Evolutionary conservation across 495 filamentous ascomycete species (phyloP).

Genomic region (Lasiosphaeriaceae sp.): DNA sequence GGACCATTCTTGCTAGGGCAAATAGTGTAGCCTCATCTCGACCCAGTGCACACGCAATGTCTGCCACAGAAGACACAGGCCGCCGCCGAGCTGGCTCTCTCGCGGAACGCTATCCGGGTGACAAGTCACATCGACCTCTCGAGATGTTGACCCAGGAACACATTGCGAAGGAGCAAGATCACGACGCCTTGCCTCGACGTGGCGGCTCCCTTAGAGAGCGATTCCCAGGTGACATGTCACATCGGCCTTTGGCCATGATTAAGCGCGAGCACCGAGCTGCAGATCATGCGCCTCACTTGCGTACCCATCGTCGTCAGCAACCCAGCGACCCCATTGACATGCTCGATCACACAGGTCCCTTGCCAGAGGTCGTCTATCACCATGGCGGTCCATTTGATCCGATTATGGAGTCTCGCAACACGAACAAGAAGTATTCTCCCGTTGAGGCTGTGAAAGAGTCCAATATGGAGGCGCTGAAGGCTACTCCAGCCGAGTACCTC

Average conservation of each 20-base stretch:
- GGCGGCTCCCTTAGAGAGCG: constrained; percentile 53
- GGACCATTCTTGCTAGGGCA: constrained; percentile 23
- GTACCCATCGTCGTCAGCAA: constrained; percentile 49
- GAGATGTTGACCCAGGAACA: constrained; percentile 16
- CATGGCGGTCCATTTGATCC: constrained; percentile 94
- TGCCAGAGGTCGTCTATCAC: constrained; percentile 62
- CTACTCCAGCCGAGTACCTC: constrained; percentile 79
- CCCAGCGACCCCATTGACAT: constrained; percentile 77
- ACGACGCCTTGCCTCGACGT: constrained; percentile 27
- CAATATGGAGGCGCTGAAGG: constrained; percentile 74
- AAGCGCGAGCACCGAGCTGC: constrained; percentile 56
- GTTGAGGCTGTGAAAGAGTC: constrained; percentile 70
- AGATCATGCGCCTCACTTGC: constrained; percentile 56
- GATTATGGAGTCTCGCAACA: constrained; percentile 67
- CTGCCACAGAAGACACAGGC: background rate
- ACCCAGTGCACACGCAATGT: constrained; percentile 9
- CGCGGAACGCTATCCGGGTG: constrained; percentile 19
- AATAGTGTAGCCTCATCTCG: constrained; percentile 24
- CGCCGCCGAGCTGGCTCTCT: constrained; percentile 22
- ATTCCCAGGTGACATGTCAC: constrained; percentile 57
- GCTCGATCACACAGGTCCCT: constrained; percentile 57
- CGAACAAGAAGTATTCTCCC: constrained; percentile 58
- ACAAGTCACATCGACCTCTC: constrained; percentile 16
- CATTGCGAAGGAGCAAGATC: constrained; percentile 4
- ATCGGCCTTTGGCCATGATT: constrained; percentile 59